Percentiles rank a stretch among this genome's conserved stretches.
Conservation (phyloP, 257 asterid species). For the Solanum habrochaites region DNA sequence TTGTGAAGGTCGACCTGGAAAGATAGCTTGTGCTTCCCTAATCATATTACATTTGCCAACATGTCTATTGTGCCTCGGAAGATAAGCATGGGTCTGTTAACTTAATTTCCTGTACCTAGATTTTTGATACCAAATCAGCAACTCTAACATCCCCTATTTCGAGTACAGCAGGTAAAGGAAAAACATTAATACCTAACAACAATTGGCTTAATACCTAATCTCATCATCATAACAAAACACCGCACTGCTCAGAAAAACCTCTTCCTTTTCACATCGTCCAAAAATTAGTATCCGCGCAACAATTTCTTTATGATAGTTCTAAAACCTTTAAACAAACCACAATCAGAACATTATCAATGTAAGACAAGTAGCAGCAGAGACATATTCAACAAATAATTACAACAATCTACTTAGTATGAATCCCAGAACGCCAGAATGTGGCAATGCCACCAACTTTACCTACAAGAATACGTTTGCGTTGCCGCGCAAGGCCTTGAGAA, state of each 20-base stretch:
- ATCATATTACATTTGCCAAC: slow-evolving; percentile 54
- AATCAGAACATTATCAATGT: slow-evolving; percentile 2
- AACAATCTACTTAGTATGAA: slow-evolving; percentile 57
- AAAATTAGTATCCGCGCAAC: slow-evolving; percentile 66
- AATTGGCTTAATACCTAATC: slow-evolving; percentile 34
- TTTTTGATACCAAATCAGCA: slow-evolving; percentile 56
- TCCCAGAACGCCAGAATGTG: slow-evolving; percentile 48
- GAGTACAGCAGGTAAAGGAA: slow-evolving; percentile 44
- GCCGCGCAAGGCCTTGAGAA: slow-evolving; percentile 78
- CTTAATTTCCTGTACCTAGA: slow-evolving; percentile 45
- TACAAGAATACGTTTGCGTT: slow-evolving; percentile 32
- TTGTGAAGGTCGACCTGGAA: slow-evolving; percentile 15
- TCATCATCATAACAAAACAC: slow-evolving; percentile 51
- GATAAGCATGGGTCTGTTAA: slow-evolving; percentile 59
- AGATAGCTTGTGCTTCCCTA: slow-evolving; percentile 37
- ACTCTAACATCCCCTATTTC: slow-evolving; percentile 22
- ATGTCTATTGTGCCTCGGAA: slow-evolving; percentile 55
- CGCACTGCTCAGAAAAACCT: slow-evolving; percentile 36
- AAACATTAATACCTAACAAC: slow-evolving; percentile 50
- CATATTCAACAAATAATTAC: slow-evolving; percentile 78
- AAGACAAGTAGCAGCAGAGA: slow-evolving; percentile 43
- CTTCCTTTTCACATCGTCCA: slow-evolving; percentile 42
- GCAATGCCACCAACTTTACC: slow-evolving; percentile 75
- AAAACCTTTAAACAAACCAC: slow-evolving; percentile 46
- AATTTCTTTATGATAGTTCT: slow-evolving; percentile 45